Percentiles rank a stretch among this genome's conserved stretches.
Evolutionary conservation across 1,139 yeast genomes (phyloP).

Genomic region (Hyphopichia buzzinii): DNA sequence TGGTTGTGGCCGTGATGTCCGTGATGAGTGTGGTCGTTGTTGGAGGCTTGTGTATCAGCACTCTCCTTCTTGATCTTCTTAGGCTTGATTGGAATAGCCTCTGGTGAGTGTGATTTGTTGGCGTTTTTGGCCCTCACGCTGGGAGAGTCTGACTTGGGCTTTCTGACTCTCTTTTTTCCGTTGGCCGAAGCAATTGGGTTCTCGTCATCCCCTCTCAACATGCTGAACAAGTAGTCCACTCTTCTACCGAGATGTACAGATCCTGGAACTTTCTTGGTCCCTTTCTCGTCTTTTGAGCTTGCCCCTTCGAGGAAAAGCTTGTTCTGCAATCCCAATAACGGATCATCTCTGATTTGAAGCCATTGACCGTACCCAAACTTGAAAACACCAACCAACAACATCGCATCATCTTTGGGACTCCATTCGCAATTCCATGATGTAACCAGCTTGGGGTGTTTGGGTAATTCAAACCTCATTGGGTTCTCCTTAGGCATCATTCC

Average conservation of each 20-base stretch:
- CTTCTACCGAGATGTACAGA: conserved; percentile 94
- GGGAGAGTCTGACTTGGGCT: conserved; percentile 19
- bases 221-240: conserved; percentile 77
- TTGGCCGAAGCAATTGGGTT: conserved; percentile 8
- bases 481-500: conserved; percentile 57
- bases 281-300: conserved; percentile 20
- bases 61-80: conserved; percentile 9
- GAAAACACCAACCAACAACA: conserved; percentile 80
- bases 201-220: conserved; percentile 58
- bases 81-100: conserved; percentile 14
- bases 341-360: conserved; percentile 93
- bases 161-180: conserved; percentile 16
- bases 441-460: conserved; percentile 70
- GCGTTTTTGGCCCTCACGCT: conserved; percentile 11
- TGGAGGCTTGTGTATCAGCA: conserved; percentile 11
- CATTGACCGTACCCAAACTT: conserved; percentile 97
- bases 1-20: conserved; percentile 3
- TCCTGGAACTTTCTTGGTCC: conserved; percentile 74
- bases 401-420: conserved; percentile 80
- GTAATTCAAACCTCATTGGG: conserved; percentile 57
- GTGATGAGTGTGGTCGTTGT: neutral
- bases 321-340: conserved; percentile 81
- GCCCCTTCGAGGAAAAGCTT: conserved; percentile 65
- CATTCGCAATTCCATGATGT: conserved; percentile 91
- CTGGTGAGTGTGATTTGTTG: conserved; percentile 19